Conservation (phyloP, 768 basidiomycete genomes). For the Phylloporus arenicola region DNA sequence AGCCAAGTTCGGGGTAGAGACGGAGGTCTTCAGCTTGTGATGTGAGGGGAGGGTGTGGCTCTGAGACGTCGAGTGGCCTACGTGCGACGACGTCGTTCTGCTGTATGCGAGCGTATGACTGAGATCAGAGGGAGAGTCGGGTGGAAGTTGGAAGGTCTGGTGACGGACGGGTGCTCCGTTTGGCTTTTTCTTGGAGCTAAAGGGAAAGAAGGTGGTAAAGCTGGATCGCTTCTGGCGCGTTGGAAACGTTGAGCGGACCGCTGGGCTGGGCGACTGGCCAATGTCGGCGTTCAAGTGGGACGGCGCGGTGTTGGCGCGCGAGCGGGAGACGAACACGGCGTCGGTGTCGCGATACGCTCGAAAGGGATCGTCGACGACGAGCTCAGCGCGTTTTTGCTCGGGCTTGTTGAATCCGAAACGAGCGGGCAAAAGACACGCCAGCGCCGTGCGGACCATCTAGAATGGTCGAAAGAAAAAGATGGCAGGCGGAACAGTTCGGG, state of each 20-base stretch:
- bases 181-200: conserved; percentile 21
- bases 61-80: not conserved
- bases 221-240: conserved; percentile 42
- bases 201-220: conserved; percentile 26
- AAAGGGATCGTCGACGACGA: conserved; percentile 24
- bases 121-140: not conserved
- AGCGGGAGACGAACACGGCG: conserved; percentile 11
- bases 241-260: conserved; percentile 17
- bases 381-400: conserved; percentile 29
- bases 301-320: conserved; percentile 28
- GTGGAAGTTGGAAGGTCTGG: conserved; percentile 20
- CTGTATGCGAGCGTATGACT: not conserved
- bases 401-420: conserved; percentile 28
- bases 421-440: conserved; percentile 36
- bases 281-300: conserved; percentile 47
- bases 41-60: not conserved
- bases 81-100: conserved; percentile 4
- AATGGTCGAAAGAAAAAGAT: not conserved
- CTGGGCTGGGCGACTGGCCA: conserved; percentile 53
- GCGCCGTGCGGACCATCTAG: conserved; percentile 34
- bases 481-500: not conserved
- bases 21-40: conserved; percentile 43
- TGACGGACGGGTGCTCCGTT: conserved; percentile 3
- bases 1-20: conserved; percentile 64
- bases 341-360: conserved; percentile 10